Base-by-base conservation (phyloP, 441 rosid genomes). In the Adansonia gregorii region DNA sequence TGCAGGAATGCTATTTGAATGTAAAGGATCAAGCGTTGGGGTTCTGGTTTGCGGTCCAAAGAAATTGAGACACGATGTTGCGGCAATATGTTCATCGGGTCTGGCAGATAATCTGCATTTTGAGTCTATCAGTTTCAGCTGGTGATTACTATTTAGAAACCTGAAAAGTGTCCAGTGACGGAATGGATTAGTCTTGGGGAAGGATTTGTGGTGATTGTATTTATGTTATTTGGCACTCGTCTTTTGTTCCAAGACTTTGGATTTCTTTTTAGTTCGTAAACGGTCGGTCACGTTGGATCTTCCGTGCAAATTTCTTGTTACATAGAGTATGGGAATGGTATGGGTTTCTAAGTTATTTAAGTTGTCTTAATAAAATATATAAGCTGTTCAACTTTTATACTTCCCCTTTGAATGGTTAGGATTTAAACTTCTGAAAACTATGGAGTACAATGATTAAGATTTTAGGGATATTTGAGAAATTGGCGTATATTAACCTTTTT, bases 61-160 rank as follows among this genome's bases (percentile, higher is more conserved):
- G 87, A 89, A 82, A 85, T 78, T 91, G 94, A 89, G 97, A 74
- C 95, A 86, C 35, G 92, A 92, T 2, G 93, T 87, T 51, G 98
- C 98, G 5, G 79, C 73, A 22, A 84, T 92, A 4, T 94, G 98
- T 77, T 87, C 95, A 3, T 86, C 90, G 14, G 87, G 92, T 24
- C 69, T 82, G 72, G 86, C 87, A 5, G 78, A 81, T 14, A 89
- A 86, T 80, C 74, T 90, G 77, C 91, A 89, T 27, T 94, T 90
- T 48, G 94, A 95, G 83, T 92, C 93, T 19, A 89, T 92, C 72
- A 89, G 95, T 86, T 94, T 95, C 35, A 88, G 85, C 83, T 94
- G 97, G 95, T 91, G 92, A 94, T 35, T 1, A 49, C 48, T 24
- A 15, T 49, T 64, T 17, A 0, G 6, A 10, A 17, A 27, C 7